A percentile compares a stretch with the other conserved stretches of the same genome.
These are phyloP conservation scores for Cutaneotrichosporon cyanovorans DNA, from an alignment of 1,284 basidiomycete species.

Conservation along the genomic window DNA sequence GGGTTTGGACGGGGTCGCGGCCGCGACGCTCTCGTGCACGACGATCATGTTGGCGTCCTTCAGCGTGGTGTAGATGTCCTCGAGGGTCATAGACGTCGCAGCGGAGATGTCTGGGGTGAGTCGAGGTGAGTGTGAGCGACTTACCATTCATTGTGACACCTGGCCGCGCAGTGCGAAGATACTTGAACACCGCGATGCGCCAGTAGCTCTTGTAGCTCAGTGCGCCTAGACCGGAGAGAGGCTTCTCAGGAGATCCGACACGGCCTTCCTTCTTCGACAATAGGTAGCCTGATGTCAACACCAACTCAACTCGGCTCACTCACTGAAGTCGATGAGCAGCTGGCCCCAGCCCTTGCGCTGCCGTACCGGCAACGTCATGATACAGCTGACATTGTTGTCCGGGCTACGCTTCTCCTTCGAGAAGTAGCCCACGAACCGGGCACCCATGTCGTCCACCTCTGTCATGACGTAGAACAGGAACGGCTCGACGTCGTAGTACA, in stretches of 20 bases:
- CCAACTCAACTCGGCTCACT: conserved; percentile 42
- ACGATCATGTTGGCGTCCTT: conserved; percentile 68
- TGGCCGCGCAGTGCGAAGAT: conserved; percentile 55
- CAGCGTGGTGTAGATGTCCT: conserved; percentile 79
- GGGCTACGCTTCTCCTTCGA: conserved; percentile 97
- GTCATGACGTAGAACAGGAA: conserved; percentile 99
- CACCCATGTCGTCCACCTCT: conserved; percentile 78
- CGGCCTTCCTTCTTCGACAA: conserved; percentile 89
- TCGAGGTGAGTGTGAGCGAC: conserved; percentile 18
- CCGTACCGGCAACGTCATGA: conserved; percentile 95
- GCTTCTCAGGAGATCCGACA: conserved; percentile 84
- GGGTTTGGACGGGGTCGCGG: not conserved
- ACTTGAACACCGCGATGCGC: conserved; percentile 83
- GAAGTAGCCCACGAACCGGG: conserved; percentile 96
- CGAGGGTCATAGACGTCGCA: conserved; percentile 82
- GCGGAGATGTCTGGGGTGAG: conserved; percentile 64
- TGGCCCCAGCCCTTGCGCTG: conserved; percentile 94
- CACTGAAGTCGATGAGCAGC: conserved; percentile 92
- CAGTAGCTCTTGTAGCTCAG: conserved; percentile 93
- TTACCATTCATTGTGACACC: conserved; percentile 66
- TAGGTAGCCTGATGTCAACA: conserved; percentile 65
- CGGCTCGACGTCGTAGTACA: conserved; percentile 99
- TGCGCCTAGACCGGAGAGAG: conserved; percentile 79
- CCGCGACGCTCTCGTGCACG: not conserved
- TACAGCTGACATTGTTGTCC: conserved; percentile 96